Base-by-base conservation (phyloP, 1,139 yeast species). In the Hemisphaericaspora subhashii region DNA sequence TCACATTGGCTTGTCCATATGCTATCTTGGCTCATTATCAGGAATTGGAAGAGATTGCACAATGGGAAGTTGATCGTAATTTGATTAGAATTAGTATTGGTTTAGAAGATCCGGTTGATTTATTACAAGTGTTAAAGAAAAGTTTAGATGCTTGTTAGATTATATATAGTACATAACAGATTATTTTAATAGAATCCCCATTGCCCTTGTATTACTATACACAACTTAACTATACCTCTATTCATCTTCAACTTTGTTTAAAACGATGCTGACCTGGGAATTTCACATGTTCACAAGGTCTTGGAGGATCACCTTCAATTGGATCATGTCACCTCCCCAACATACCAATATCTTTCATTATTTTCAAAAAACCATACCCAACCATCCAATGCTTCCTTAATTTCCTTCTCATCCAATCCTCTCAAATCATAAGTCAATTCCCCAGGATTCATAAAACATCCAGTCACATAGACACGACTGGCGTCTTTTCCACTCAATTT, bases 1-100 rank as follows among this genome's bases (percentile, higher is more conserved):
- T 89, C 66, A 88, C 98, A 0, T 70, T 90, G 52, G 90, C 88
- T 4, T 88, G 95, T 55, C 98, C 98, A 7, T 92, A 92, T 61
- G 78, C 96, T 3, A 77, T 92, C 35, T 72, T 92, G 45, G 97
- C 97, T 0, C 97, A 92, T 60, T 90, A 81, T 58, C 74, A 69
- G 36, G 98, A 90, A 58, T 66, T 89, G 43, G 95, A 87, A 44
- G 90, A 84, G 58, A 83, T 86, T 17, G 86, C 77, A 41, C 69
- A 81, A 52, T 89, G 87, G 81, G 97, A 95, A 3, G 89, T 92
- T 21, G 96, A 87, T 54, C 68, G 83, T 46, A 76, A 84, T 53
- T 68, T 92, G 51, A 81, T 92, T 34, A 74, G 98, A 56, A 76
- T 92, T 40, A 86, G 96, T 55, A 80, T 92, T 39, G 98, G 98